These are phyloP conservation scores for Rhizodiscina lignyota DNA, from an alignment of 495 filamentous ascomycete genomes.

Conservation along the genomic window DNA sequence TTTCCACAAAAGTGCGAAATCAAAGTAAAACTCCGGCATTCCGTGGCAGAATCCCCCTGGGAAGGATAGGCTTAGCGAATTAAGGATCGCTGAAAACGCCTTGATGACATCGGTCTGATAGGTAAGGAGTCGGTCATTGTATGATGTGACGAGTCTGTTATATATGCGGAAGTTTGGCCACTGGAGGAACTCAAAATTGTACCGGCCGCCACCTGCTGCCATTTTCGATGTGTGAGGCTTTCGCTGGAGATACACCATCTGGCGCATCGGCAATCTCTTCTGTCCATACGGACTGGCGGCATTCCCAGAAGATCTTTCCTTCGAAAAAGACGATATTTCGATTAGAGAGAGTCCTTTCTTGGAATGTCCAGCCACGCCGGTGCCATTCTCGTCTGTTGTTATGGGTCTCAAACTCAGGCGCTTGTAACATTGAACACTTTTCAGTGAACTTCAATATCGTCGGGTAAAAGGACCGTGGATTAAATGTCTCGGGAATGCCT, in stretches of 20 bases:
- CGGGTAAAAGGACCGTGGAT: background rate
- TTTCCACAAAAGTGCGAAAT: no score
- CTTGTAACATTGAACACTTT: background rate
- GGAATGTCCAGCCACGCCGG: slow-evolving; percentile 6
- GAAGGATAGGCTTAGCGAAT: no score
- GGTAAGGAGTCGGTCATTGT: background rate
- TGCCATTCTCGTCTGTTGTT: background rate
- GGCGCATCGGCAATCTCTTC: no score
- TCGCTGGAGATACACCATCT: no score
- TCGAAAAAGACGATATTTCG: slow-evolving; percentile 4
- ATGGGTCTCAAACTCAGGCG: background rate
- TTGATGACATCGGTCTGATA: background rate
- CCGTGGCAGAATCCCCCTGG: no score
- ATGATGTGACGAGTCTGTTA: no score
- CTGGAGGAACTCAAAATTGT: no score
- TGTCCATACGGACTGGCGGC: background rate
- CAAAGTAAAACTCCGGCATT: no score
- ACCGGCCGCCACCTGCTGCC: no score
- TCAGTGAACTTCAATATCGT: background rate
- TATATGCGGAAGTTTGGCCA: no score
- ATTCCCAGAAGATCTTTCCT: slow-evolving; percentile 2
- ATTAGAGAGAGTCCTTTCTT: slow-evolving; percentile 5
- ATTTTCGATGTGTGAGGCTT: no score
- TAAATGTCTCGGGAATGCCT: background rate
- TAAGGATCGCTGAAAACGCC: background rate